Evolutionary conservation across 768 basidiomycete species (phyloP).

Genomic region (Naematelia aurantialba): DNA sequence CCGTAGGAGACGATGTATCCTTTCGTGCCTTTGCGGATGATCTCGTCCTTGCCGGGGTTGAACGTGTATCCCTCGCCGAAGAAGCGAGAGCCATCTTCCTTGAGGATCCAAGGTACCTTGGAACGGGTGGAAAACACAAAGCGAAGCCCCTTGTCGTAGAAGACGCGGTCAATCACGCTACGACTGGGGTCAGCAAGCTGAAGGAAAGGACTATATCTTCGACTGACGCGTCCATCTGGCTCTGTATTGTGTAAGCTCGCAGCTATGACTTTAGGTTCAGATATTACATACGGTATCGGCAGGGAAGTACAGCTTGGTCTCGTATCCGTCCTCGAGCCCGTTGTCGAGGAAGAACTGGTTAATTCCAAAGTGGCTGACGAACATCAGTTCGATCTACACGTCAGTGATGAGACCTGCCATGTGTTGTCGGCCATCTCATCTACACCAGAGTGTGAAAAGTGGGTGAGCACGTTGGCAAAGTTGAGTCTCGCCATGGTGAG

Average conservation of each 20-base stretch:
- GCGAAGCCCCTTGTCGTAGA: conserved; percentile 76
- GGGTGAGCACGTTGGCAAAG: conserved; percentile 77
- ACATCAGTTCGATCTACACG: conserved; percentile 45
- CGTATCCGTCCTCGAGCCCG: conserved; percentile 70
- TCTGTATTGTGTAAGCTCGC: background rate
- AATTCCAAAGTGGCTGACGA: conserved; percentile 63
- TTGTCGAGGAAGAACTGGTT: conserved; percentile 85
- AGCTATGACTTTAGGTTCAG: no score
- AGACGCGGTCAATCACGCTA: conserved; percentile 61
- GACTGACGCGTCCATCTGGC: conserved; percentile 17
- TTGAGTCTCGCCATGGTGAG: conserved; percentile 90
- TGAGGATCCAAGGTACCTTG: conserved; percentile 81
- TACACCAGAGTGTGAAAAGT: conserved; percentile 80
- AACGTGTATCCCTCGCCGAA: conserved; percentile 70
- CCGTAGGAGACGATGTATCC: conserved; percentile 84
- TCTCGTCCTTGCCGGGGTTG: conserved; percentile 77
- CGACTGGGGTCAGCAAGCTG: background rate
- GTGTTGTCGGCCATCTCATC: conserved; percentile 54
- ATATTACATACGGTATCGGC: conserved; percentile 70
- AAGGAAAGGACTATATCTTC: no score
- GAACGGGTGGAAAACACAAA: conserved; percentile 86
- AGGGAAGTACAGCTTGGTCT: conserved; percentile 78
- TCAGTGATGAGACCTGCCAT: conserved; percentile 7
- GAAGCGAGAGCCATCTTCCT: conserved; percentile 66
- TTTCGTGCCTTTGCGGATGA: conserved; percentile 68